A percentile compares a stretch with the other conserved stretches of the same genome.
These are phyloP conservation scores for Aspergillus sclerotiicarbonarius DNA, from an alignment of 495 filamentous ascomycete genomes.

Conservation along the genomic window DNA sequence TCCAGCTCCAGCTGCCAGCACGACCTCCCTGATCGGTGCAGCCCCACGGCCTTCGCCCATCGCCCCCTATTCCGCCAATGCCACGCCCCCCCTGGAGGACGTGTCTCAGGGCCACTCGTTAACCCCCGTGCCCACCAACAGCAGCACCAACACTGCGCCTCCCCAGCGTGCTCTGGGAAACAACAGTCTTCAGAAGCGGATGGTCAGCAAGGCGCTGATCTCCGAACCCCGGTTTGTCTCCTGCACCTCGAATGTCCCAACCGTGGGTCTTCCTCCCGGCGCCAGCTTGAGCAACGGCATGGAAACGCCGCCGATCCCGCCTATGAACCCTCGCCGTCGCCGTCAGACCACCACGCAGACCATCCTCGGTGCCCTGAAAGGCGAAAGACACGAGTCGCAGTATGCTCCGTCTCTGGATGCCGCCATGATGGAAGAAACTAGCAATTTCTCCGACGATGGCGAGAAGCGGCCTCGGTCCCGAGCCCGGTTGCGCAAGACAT, in stretches of 20 bases:
- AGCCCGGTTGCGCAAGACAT: constrained; percentile 53
- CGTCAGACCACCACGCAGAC: constrained; percentile 55
- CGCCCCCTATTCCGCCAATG: constrained; percentile 53
- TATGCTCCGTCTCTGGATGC: constrained; percentile 25
- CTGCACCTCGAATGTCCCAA: constrained; percentile 69
- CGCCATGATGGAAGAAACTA: constrained; percentile 42
- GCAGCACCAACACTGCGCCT: constrained; percentile 14
- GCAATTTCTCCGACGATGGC: constrained; percentile 48
- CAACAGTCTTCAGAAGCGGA: constrained; percentile 53
- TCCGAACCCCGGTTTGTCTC: constrained; percentile 83
- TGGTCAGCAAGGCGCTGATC: constrained; percentile 72
- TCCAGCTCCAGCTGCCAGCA: constrained; percentile 29
- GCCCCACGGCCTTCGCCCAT: constrained; percentile 53
- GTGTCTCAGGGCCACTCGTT: constrained; percentile 30
- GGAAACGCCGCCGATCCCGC: constrained; percentile 58
- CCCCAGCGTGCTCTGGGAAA: constrained; percentile 33
- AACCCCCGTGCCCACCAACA: constrained; percentile 18
- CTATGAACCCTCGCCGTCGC: constrained; percentile 68
- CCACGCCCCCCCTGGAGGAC: constrained; percentile 54
- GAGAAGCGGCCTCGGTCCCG: constrained; percentile 48
- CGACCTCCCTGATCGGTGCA: constrained; percentile 44
- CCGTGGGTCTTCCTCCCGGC: constrained; percentile 57
- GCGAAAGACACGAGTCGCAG: constrained; percentile 33
- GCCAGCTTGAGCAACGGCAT: constrained; percentile 42
- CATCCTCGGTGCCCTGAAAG: constrained; percentile 51